These are phyloP conservation scores for Stephanodiscus minutulus DNA, from an alignment of 108 stramenopile species.

Conservation along the genomic window DNA sequence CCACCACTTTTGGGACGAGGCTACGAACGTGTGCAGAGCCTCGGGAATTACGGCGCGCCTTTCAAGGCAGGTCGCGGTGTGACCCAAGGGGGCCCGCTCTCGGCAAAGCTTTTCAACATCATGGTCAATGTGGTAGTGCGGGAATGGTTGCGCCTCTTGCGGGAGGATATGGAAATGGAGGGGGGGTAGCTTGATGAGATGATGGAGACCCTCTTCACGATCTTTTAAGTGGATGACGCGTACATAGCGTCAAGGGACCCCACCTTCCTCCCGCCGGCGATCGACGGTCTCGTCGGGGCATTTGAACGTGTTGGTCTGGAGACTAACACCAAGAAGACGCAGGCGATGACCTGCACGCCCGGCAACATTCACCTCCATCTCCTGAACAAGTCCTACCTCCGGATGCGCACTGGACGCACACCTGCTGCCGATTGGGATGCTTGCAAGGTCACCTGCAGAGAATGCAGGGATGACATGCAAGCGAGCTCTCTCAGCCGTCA, in stretches of 20 bases:
- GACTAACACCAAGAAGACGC: slow-evolving; percentile 3
- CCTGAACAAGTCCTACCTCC: not conserved
- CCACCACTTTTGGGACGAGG: not conserved
- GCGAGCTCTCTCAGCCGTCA: too few relatives aligned
- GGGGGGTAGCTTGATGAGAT: not conserved
- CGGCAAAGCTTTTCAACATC: slow-evolving; percentile 26
- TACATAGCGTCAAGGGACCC: not conserved
- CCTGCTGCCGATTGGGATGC: too few relatives aligned
- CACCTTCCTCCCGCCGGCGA: not conserved
- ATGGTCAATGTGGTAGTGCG: slow-evolving; percentile 16
- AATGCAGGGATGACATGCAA: too few relatives aligned
- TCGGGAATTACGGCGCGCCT: slow-evolving; percentile 7
- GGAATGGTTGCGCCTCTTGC: not conserved
- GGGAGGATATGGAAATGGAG: not conserved
- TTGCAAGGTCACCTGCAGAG: too few relatives aligned
- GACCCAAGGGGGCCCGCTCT: slow-evolving; percentile 21
- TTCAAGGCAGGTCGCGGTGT: slow-evolving; percentile 14
- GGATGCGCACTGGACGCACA: too few relatives aligned
- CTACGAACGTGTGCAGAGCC: not conserved
- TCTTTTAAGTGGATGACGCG: slow-evolving; percentile 26
- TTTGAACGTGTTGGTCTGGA: not conserved
- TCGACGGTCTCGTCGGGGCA: not conserved
- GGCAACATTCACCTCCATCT: not conserved
- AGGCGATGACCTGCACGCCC: slow-evolving; percentile 1
- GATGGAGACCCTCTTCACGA: not conserved